Evolutionary conservation across 208 protist genomes (phyloP).

Genomic region (Herpetomonas samuelpessoai): DNA sequence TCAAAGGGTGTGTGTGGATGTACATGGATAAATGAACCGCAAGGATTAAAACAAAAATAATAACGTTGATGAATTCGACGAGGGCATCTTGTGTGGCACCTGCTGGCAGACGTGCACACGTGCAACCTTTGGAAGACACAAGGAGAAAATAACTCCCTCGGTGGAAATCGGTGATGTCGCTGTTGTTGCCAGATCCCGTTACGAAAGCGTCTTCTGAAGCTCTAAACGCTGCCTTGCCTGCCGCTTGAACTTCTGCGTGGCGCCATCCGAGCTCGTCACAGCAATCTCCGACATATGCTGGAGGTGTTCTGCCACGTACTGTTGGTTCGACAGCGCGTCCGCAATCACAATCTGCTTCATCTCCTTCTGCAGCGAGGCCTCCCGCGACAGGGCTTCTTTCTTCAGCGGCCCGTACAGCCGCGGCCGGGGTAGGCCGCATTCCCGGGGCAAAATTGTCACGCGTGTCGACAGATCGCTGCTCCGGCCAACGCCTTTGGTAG

Average conservation of each 20-base stretch:
- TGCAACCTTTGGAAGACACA: too few species aligned
- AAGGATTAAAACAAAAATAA: too few species aligned
- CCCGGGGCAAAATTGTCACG: constrained; percentile 23
- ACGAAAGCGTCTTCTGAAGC: constrained; percentile 4
- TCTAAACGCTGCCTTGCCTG: constrained; percentile 14
- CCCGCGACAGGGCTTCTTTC: constrained; percentile 24
- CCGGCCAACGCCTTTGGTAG: background rate
- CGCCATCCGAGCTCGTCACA: constrained; percentile 7
- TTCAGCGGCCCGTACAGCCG: constrained; percentile 28
- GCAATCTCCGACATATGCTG: constrained; percentile 11
- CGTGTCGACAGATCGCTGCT: background rate
- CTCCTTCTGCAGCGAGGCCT: constrained; percentile 24
- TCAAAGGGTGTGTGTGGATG: too few species aligned
- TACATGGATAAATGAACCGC: too few species aligned
- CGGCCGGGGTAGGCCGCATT: constrained; percentile 27
- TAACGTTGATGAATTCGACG: too few species aligned
- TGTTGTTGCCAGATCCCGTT: background rate
- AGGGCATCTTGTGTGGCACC: too few species aligned
- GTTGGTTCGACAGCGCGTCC: constrained; percentile 28
- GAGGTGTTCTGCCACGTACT: constrained; percentile 37
- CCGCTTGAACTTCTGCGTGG: constrained; percentile 7
- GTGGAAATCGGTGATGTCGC: too few species aligned
- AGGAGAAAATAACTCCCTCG: too few species aligned
- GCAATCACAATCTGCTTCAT: constrained; percentile 22
- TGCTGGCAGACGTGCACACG: too few species aligned